Evolutionary conservation across 768 basidiomycete species (phyloP).

Genomic region (Suillus cothurnatus): DNA sequence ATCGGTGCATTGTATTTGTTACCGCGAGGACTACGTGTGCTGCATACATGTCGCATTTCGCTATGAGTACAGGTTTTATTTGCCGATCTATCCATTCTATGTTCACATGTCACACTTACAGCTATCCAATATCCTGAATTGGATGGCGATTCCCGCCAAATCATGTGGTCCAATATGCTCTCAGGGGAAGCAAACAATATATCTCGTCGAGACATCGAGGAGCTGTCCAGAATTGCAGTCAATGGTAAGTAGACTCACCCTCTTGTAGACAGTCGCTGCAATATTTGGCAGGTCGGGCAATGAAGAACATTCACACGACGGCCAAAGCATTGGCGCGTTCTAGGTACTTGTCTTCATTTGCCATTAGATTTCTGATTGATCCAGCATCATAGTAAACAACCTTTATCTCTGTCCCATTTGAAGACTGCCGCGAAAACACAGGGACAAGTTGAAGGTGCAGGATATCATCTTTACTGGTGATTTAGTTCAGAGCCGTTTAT

Average conservation of each 20-base stretch:
- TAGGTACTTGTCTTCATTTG: not conserved
- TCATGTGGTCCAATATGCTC: slow-evolving; percentile 2
- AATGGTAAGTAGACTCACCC: not conserved
- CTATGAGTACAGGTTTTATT: not conserved
- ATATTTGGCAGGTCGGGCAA: slow-evolving; percentile 1
- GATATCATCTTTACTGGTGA: slow-evolving; percentile 9
- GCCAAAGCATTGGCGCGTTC: not conserved
- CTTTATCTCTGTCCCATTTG: not conserved
- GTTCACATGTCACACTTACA: not conserved
- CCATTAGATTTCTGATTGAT: not conserved
- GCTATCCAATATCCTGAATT: slow-evolving; percentile 2
- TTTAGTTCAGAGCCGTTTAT: not conserved
- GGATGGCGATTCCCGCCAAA: slow-evolving; percentile 3
- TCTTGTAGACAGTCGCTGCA: not conserved
- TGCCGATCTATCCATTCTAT: not conserved
- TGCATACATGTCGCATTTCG: slow-evolving; percentile 1
- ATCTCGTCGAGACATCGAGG: slow-evolving; percentile 6
- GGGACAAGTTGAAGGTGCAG: slow-evolving; percentile 2
- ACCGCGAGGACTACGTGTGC: slow-evolving; percentile 1
- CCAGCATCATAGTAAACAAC: not conserved
- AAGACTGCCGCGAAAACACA: slow-evolving; percentile 1
- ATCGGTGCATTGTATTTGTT: slow-evolving; percentile 5
- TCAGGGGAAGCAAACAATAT: not conserved
- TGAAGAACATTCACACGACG: slow-evolving; percentile 1
- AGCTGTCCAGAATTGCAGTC: not conserved